Evolutionary conservation across 2,329 filamentous ascomycete species (phyloP).

Genomic region (Aspergillus quadricinctus): DNA sequence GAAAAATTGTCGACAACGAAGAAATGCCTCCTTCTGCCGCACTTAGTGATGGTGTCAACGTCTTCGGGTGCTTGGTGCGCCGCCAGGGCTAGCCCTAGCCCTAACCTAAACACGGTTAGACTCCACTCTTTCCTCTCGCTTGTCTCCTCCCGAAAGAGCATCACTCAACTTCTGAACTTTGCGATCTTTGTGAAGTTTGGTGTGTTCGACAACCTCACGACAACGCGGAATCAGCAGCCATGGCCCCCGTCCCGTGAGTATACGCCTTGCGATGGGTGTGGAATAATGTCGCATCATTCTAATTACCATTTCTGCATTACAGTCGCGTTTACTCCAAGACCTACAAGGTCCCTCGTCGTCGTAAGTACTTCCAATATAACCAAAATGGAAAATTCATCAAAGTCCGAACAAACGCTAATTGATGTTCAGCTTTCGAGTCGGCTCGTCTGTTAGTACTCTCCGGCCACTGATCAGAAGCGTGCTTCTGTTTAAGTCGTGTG

Average conservation of each 20-base stretch:
- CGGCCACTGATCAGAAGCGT: slow-evolving; percentile 98
- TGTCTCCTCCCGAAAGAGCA: slow-evolving; percentile 18
- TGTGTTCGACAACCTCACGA: slow-evolving; percentile 34
- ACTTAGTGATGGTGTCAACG: slow-evolving; percentile 19
- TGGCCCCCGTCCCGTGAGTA: slow-evolving; percentile 43
- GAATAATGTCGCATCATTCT: slow-evolving; percentile 37
- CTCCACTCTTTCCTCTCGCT: slow-evolving; percentile 18
- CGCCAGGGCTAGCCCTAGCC: slow-evolving; percentile 20
- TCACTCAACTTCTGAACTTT: slow-evolving; percentile 16
- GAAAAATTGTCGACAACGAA: slow-evolving; percentile 36
- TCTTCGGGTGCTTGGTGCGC: slow-evolving; percentile 26
- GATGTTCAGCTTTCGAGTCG: slow-evolving; percentile 77
- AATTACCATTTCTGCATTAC: slow-evolving; percentile 19
- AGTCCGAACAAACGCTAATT: slow-evolving; percentile 33
- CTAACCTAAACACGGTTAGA: slow-evolving; percentile 16
- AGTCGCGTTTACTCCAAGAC: slow-evolving; percentile 91
- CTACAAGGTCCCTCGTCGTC: slow-evolving; percentile 96
- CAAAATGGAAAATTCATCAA: slow-evolving; percentile 9
- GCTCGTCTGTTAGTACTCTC: slow-evolving; percentile 94
- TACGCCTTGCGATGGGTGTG: slow-evolving; percentile 18
- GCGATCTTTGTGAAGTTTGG: slow-evolving; percentile 22
- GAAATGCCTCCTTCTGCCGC: slow-evolving; percentile 24
- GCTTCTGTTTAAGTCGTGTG: slow-evolving; percentile 93
- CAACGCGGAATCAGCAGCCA: slow-evolving; percentile 38
- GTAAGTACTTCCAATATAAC: slow-evolving; percentile 37